These are phyloP conservation scores for Arxiozyma telluris DNA, from an alignment of 1,139 yeast genomes.

Conservation along the genomic window DNA sequence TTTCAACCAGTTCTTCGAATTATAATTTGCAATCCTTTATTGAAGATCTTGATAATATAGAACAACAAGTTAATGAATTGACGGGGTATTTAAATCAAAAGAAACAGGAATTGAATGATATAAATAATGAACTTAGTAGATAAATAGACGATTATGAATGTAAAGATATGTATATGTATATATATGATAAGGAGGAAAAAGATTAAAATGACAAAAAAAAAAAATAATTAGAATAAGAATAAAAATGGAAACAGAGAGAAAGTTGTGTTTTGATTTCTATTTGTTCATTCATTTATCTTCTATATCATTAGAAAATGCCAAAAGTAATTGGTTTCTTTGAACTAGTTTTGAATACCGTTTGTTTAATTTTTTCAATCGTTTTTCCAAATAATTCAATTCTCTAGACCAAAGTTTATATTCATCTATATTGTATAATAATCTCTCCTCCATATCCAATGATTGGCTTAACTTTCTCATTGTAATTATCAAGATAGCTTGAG, in stretches of 20 bases:
- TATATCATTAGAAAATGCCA: neutral
- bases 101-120: conserved; percentile 38
- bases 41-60: conserved; percentile 39
- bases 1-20: conserved; percentile 6
- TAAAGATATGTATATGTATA: neutral
- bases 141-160: neutral
- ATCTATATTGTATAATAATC: conserved; percentile 12
- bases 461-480: conserved; percentile 19
- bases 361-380: conserved; percentile 1
- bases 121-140: conserved; percentile 35
- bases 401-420: neutral
- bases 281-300: neutral
- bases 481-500: conserved; percentile 26
- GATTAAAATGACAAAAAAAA: no score
- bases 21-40: conserved; percentile 34
- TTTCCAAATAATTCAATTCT: neutral
- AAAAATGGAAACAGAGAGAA: neutral
- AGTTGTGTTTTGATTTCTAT: neutral
- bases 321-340: neutral
- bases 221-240: no score
- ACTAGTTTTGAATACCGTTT: conserved; percentile 2
- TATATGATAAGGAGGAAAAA: neutral
- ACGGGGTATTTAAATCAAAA: conserved; percentile 44
- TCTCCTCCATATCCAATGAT: conserved; percentile 18
- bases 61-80: conserved; percentile 46